phyloP scores from a whole-genome alignment of 164 flowering plant genomes.

The Amborella trichopoda region DNA sequence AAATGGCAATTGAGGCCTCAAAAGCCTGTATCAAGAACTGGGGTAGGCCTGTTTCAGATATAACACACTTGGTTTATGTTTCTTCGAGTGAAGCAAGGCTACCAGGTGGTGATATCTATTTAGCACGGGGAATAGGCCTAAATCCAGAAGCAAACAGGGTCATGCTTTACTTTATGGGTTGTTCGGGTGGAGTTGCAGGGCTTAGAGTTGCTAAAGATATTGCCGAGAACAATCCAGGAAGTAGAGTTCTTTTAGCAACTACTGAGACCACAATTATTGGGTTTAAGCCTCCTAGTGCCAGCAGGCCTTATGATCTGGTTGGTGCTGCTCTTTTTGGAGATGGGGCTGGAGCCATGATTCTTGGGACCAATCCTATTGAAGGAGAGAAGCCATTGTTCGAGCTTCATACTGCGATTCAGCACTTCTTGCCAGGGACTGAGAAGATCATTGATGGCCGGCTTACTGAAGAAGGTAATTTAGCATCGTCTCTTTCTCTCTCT shows the following conservation, averaged over 20 bases:
- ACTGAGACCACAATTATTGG: slow-evolving; percentile 89
- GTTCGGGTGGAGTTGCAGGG: slow-evolving; percentile 96
- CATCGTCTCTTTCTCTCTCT: too few relatives aligned
- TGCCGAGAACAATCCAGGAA: slow-evolving; percentile 90
- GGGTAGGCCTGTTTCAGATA: slow-evolving; percentile 70
- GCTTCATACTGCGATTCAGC: slow-evolving; percentile 65
- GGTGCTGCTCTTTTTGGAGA: slow-evolving; percentile 91
- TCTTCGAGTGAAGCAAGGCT: slow-evolving; percentile 87
- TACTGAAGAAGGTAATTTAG: slow-evolving; percentile 93
- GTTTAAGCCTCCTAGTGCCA: slow-evolving; percentile 74
- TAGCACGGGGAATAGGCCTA: slow-evolving; percentile 81
- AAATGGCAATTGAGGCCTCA: slow-evolving; percentile 87
- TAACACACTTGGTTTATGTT: slow-evolving; percentile 87
- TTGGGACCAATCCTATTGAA: slow-evolving; percentile 50
- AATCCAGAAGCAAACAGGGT: slow-evolving; percentile 56
- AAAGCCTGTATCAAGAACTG: slow-evolving; percentile 61
- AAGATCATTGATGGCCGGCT: slow-evolving; percentile 69
- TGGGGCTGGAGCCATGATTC: slow-evolving; percentile 88
- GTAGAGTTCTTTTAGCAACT: slow-evolving; percentile 70
- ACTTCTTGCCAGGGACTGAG: slow-evolving; percentile 70
- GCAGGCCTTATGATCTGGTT: slow-evolving; percentile 75
- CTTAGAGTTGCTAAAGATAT: slow-evolving; percentile 89
- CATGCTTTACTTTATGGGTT: slow-evolving; percentile 79
- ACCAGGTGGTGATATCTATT: slow-evolving; percentile 86
- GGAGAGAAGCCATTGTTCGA: slow-evolving; percentile 66